Evolutionary conservation across 495 filamentous ascomycete genomes (phyloP), one percentile per base, ranked within the genome.

Genomic region (Penicillium macrosclerotiorum): DNA sequence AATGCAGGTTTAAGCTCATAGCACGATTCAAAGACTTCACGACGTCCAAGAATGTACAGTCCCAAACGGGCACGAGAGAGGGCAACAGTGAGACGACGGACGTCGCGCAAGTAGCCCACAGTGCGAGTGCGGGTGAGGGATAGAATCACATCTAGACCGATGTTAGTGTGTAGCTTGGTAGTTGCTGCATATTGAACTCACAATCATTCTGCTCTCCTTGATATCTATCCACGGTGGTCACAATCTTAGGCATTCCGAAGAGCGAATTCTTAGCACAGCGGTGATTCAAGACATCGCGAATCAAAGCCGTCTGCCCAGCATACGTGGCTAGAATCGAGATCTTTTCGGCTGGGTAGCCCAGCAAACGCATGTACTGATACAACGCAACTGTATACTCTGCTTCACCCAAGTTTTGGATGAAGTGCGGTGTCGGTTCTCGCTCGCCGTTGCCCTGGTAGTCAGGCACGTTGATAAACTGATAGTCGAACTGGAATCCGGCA

Each of bases 201-300:
- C 90, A 97, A 58, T 96, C 93, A 68, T 97, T 99, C 71, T 99
- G 93, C 75, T 97, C 94, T 52, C 93, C 93, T 72, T 99, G 93
- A 55, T 96, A 99, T 64, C 94, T 95, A 67, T 99, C 93, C 42
- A 99, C 94, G 13, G 94, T 97, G 1, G 86, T 88, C 19, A 99
- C 89, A 35, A 87, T 83, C 63, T 84, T 86, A 29, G 93, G 93
- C 70, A 96, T 68, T 8, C 94, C 91, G 68, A 99, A 99, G 20
- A 99, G 68, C 2, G 81, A 67, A 51, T 87, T 94, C 57, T 81
- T 86, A 8, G 79, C 79, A 57, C 93, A 98, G 23, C 93, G 78
- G 58, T 95, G 87, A n/a, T 63, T 73, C 37, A 99, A 62, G 5
- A 97, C 89, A 71, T 99, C 93, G 54, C 80, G 80, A 50, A 99